Evolutionary conservation across 345 rosid genomes (phyloP), one percentile per base, ranked within the genome.

Genomic region (Erucastrum elatum): DNA sequence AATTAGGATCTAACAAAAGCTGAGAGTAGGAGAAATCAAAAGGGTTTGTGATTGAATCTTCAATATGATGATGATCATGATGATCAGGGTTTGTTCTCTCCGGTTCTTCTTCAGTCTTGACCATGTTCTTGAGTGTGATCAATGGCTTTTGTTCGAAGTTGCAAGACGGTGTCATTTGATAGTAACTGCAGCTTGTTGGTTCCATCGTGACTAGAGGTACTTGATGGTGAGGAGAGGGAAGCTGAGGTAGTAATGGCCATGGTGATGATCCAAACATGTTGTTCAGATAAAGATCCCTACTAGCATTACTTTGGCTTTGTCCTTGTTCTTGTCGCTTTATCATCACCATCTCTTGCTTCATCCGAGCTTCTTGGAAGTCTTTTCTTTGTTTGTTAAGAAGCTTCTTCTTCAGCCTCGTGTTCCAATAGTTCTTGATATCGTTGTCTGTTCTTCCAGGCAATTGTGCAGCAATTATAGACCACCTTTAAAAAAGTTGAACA

Each of bases 381-480:
- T 84, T 90, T 11, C 91, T 76, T 64, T 89, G 93, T 76, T 89
- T 90, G 31, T 88, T 90, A 9, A 89, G 80, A 33, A 90, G 90
- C 81, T 90, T 90, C 88, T 88, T 90, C 80, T 90, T 90, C 15
- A 90, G 86, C 76, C 89, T 84, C 8, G 95, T 90, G 89, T 90
- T 90, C 95, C 95, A 90, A 70, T 90, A 87, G 83, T 90, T 90
- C 82, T 90, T 90, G 61, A 90, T 90, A 77, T 90, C 95, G 35
- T 90, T 90, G 80, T 90, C 95, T 0, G 95, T 90, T 71, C 95
- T 84, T 82, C 93, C 95, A 11, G 95, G 95, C 62, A 90, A 69
- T 62, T 90, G 96, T 30, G 91, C 96, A 41, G 96, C 96, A 76
- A 90, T 90, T 37, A 90, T 89, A 66, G 96, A 90, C 96, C 96